Percentiles rank a stretch among this genome's conserved stretches.
These are phyloP conservation scores for Samsoniella hepiali DNA, from an alignment of 2,329 filamentous ascomycete genomes.

Conservation along the genomic window DNA sequence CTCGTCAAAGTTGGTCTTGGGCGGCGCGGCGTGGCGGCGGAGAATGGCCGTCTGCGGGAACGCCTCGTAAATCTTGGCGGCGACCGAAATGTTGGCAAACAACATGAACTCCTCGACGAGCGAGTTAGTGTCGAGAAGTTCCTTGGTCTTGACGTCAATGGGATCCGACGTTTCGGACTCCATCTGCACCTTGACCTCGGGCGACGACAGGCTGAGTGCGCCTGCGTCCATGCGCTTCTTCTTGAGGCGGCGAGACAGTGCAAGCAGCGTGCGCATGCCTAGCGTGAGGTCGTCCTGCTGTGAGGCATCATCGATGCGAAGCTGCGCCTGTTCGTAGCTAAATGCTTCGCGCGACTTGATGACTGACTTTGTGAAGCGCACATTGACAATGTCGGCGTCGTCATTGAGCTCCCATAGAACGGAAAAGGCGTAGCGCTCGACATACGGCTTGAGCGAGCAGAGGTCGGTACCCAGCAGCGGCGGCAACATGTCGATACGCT, in stretches of 20 bases:
- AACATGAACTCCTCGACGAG: constrained; percentile 99
- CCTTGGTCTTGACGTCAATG: constrained; percentile 93
- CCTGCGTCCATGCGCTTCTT: constrained; percentile 96
- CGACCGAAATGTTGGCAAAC: constrained; percentile 94
- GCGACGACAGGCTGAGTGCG: constrained; percentile 92
- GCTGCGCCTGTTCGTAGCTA: constrained; percentile 93
- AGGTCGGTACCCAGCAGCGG: constrained; percentile 93
- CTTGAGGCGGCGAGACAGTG: constrained; percentile 87
- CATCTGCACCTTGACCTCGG: constrained; percentile 92
- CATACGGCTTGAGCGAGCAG: constrained; percentile 93
- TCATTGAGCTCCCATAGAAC: constrained; percentile 84
- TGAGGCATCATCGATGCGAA: constrained; percentile 84
- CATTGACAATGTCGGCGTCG: constrained; percentile 78
- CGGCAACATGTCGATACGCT: constrained; percentile 98
- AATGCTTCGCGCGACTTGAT: constrained; percentile 96
- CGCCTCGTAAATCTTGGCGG: constrained; percentile 80
- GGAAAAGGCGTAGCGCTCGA: constrained; percentile 89
- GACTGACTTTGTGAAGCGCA: constrained; percentile 94
- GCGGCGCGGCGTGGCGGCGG: constrained; percentile 85
- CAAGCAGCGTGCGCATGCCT: constrained; percentile 82
- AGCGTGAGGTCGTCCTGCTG: constrained; percentile 86
- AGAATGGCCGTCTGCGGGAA: constrained; percentile 96
- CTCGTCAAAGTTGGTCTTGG: constrained; percentile 95
- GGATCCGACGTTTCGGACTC: constrained; percentile 96
- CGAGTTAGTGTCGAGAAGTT: constrained; percentile 91